Evolutionary conservation across 257 asterid species (phyloP), one percentile per base, ranked within the genome.

Genomic region (Datura wrightii): DNA sequence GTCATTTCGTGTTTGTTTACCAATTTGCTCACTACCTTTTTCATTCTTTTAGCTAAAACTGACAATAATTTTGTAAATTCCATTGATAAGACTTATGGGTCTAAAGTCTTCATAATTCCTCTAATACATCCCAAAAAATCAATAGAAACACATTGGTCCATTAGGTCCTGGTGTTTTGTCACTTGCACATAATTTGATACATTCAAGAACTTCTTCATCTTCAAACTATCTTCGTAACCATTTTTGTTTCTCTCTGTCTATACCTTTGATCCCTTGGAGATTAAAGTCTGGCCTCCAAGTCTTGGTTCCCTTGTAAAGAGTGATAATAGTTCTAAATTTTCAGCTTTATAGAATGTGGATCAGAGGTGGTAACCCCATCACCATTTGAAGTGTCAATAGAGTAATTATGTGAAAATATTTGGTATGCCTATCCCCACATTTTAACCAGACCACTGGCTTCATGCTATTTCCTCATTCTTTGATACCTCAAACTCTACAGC

Each of bases 341-440:
- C 66, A n/a, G 36, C 66, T 59, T 59, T 59, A 59, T 59, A 59
- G 66, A 59, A 59, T 59, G 34, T 59, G 66, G 66, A 8, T 59
- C 36, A 1, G 6, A 59, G 66, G 8, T 59, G 66, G 66, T 59
- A 59, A 5, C 31, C 14, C 66, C 36, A 59, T 59, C 66, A 8
- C n/a, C 66, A 59, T 31, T 11, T 59, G 13, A 59, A 59, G 66
- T n/a, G 66, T 59, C 66, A n/a, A 24, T n/a, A 59, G 36, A 59
- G 66, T 59, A 10, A 59, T 59, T 59, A 2, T 59, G 66, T 59
- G 66, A 59, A 59, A n/a, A 59, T 59, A 59, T 59, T 59, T 59
- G 66, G 66, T 59, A 59, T n/a, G n/a, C 66, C n/a, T 59, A n/a
- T 59, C 66, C 36, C 66, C 66, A n/a, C 66, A 59, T 59, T 59